Conservation (phyloP, 306 rosid species). For the Ormosia semicastrata region DNA sequence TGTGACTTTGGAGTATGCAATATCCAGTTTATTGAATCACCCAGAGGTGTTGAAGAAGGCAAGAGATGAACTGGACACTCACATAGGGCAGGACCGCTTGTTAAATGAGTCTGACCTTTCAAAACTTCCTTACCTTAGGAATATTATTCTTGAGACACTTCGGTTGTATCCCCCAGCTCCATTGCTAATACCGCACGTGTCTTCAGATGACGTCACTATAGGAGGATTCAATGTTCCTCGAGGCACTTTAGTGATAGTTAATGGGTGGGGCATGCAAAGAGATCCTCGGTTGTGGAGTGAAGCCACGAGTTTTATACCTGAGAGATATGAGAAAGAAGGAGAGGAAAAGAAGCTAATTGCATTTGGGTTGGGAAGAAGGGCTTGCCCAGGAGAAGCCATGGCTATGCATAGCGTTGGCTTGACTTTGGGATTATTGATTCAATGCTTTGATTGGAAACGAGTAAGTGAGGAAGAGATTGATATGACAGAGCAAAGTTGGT, state of each 20-base stretch:
- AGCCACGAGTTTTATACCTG: background rate
- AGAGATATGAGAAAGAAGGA: background rate
- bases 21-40: background rate
- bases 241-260: background rate
- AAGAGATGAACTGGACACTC: background rate
- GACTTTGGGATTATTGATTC: background rate
- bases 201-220: background rate
- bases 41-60: background rate
- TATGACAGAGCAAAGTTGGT: background rate
- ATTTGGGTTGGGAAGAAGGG: background rate
- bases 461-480: background rate
- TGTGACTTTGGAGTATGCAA: background rate
- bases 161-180: background rate
- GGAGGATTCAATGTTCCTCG: background rate
- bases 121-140: background rate
- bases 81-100: background rate
- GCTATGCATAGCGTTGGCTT: background rate
- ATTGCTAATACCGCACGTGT: background rate
- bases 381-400: background rate
- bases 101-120: background rate
- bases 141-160: background rate
- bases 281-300: background rate
- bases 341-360: background rate
- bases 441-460: background rate
- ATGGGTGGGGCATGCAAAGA: background rate